Base-by-base conservation (phyloP, 1,284 basidiomycete genomes). In the Cerioporus squamosus region DNA sequence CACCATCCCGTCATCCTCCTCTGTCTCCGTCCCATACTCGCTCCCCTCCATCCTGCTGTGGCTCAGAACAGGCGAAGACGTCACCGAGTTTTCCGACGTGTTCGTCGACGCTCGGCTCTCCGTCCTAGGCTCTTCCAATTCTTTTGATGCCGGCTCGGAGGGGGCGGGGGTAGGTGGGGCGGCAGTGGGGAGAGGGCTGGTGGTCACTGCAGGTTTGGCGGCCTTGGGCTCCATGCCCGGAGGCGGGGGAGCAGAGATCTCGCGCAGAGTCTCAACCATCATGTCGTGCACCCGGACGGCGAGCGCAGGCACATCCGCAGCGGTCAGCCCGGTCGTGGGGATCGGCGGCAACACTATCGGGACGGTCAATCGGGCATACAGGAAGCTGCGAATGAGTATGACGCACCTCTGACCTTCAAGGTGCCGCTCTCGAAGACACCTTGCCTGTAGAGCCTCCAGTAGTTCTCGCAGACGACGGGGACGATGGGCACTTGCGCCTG, bases 391-490 rank as follows among this genome's bases (percentile, higher is more conserved):
- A n/a, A 17, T n/a, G 38, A 20, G 23, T 14, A 44, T 15, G 46
- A 72, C 88, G 66, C 66, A 96, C 95, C 92, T 82, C 86, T 87
- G 63, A 98, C 81, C 70, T 85, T 91, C 59, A 98, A 79, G 20
- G 80, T 82, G 0, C 96, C 97, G 31, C 79, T 75, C 42, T 91
- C 88, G 67, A 98, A 94, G 15, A 91, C 79, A 47, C 87, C 88
- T 66, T 86, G 82, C 60, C 85, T 87, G 75, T 97, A 97, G 57
- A 97, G 68, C 59, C 85, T 79, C 84, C 92, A 91, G 73, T 98
- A 98, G 75, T 98, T 98, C 76, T 99, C 95, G 65, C 90, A 90
- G 0, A 99, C 90, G 53, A 99, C 85, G 9, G 97, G 95, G 17
- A 95, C 84, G 66, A 99, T 89, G 6, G 95, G 95, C 44, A 97